A percentile compares a stretch with the other conserved stretches of the same genome.
Conservation (phyloP, 2,329 filamentous ascomycete genomes). For the Allantophomopsis lycopodina region DNA sequence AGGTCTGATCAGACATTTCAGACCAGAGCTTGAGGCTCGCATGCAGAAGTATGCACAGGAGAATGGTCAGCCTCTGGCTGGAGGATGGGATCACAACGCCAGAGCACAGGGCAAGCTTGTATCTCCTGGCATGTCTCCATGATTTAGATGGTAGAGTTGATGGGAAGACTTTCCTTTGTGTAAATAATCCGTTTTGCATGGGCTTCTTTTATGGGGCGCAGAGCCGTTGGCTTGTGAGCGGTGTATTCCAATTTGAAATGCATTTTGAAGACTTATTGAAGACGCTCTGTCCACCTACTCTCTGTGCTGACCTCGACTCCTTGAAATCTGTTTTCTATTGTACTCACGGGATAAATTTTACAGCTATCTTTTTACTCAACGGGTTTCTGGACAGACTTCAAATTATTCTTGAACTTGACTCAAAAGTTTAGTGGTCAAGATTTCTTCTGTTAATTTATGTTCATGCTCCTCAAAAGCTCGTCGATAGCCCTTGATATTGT, state of each 20-base stretch:
- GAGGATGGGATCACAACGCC: constrained; percentile 73
- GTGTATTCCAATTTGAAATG: not conserved
- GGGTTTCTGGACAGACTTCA: no score
- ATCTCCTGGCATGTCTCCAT: constrained; percentile 71
- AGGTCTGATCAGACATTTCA: constrained; percentile 95
- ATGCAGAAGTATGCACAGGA: constrained; percentile 69
- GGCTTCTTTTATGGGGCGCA: not conserved
- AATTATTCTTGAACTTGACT: no score
- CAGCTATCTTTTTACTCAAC: no score
- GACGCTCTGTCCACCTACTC: no score
- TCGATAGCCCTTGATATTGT: no score
- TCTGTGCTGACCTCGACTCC: no score
- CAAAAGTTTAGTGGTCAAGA: no score
- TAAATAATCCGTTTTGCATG: not conserved
- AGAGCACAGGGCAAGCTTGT: constrained; percentile 69
- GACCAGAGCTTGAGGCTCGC: constrained; percentile 84
- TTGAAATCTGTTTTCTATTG: no score
- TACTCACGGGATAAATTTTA: no score
- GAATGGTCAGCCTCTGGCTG: constrained; percentile 61
- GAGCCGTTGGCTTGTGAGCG: not conserved
- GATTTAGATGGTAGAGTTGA: constrained; percentile 8
- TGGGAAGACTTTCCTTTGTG: constrained; percentile 6
- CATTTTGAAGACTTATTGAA: not conserved
- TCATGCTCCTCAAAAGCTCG: no score
- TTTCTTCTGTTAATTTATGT: no score